These are phyloP conservation scores for Cyberlindnera japonica DNA, from an alignment of 805 yeast species.

Conservation along the genomic window DNA sequence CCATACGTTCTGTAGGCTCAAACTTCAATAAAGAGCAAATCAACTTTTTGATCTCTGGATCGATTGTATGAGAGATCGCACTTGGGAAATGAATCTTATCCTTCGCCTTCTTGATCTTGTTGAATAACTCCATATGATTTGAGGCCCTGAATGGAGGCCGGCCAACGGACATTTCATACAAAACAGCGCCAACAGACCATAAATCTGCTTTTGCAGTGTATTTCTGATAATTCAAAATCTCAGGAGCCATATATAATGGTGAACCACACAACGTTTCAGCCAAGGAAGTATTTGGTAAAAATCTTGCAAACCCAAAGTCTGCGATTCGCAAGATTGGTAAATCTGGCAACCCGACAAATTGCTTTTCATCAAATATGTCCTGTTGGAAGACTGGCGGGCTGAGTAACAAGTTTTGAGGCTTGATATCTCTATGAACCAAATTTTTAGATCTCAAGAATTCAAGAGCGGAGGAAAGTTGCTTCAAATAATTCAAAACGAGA, in stretches of 20 bases:
- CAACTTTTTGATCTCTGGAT: constrained; percentile 62
- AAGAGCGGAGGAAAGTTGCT: constrained; percentile 83
- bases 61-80: constrained; percentile 43
- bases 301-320: constrained; percentile 96
- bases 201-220: constrained; percentile 96
- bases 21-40: constrained; percentile 75
- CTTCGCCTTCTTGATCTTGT: constrained; percentile 78
- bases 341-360: constrained; percentile 79
- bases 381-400: constrained; percentile 76
- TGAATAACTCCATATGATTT: constrained; percentile 85
- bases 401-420: constrained; percentile 83
- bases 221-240: constrained; percentile 87
- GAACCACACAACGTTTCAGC: constrained; percentile 98
- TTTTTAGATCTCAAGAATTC: constrained; percentile 77
- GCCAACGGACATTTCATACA: constrained; percentile 95
- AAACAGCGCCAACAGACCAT: constrained; percentile 97
- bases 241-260: constrained; percentile 98
- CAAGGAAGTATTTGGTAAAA: constrained; percentile 86
- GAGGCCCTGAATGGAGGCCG: constrained; percentile 93
- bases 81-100: constrained; percentile 78
- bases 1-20: constrained; percentile 83
- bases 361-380: constrained; percentile 45
- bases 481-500: constrained; percentile 76
- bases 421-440: constrained; percentile 91
- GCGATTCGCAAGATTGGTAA: constrained; percentile 91